Percentiles rank a stretch among this genome's conserved stretches.
These are phyloP conservation scores for Phytophthora uliginosa DNA, from an alignment of 352 stramenopile genomes.

Conservation along the genomic window DNA sequence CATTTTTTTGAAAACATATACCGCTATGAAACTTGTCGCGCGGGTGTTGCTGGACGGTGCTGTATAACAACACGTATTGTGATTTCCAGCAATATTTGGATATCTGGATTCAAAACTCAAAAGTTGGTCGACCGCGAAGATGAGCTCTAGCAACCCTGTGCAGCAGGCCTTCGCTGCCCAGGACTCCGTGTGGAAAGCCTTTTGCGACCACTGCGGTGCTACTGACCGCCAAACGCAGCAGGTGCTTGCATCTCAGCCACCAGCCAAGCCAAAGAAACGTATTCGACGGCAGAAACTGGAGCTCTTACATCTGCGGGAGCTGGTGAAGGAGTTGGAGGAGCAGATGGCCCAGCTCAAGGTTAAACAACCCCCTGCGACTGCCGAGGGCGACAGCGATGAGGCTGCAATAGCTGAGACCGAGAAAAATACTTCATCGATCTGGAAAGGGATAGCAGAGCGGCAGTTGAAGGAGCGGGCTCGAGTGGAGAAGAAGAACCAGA, in stretches of 20 bases:
- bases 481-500: conserved; percentile 45
- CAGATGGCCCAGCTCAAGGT: conserved; percentile 30
- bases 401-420: neutral
- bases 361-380: neutral
- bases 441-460: conserved; percentile 40
- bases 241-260: neutral
- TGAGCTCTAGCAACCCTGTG: neutral
- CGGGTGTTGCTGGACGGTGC: too few relatives aligned
- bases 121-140: neutral
- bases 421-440: conserved; percentile 14
- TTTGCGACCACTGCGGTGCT: neutral
- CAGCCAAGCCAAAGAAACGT: conserved; percentile 37
- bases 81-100: too few relatives aligned
- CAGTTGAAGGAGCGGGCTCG: conserved; percentile 36
- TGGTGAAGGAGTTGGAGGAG: conserved; percentile 40
- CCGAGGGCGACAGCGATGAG: neutral
- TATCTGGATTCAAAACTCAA: neutral
- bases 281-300: conserved; percentile 45
- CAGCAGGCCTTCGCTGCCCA: neutral
- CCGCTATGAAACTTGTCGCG: too few relatives aligned
- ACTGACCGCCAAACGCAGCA: neutral
- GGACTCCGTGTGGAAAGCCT: neutral
- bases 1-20: too few relatives aligned
- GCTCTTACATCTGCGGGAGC: conserved; percentile 42
- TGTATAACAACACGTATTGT: too few relatives aligned